phyloP scores from a whole-genome alignment of 2,329 filamentous ascomycete species.

The Pseudogymnoascus sp. region DNA sequence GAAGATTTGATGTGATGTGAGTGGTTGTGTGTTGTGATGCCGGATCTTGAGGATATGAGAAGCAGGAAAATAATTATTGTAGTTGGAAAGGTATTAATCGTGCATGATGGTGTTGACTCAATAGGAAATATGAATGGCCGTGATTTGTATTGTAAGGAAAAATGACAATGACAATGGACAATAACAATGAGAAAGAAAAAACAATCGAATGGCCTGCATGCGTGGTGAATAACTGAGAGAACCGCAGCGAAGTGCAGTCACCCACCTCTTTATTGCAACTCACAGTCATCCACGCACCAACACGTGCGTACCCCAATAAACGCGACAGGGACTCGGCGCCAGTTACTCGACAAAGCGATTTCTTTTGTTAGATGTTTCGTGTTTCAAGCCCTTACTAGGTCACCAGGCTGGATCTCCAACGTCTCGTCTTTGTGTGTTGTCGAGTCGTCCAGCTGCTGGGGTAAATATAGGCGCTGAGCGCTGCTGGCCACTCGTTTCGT shows the following conservation, averaged over 20 bases:
- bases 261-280: not conserved
- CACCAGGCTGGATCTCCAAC: not conserved
- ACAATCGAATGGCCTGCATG: not conserved
- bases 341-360: not conserved
- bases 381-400: not conserved
- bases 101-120: not conserved
- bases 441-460: not conserved
- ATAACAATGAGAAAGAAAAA: slow-evolving; percentile 6
- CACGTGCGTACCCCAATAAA: not conserved
- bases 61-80: not conserved
- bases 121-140: not conserved
- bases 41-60: not conserved
- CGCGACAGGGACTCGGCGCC: not conserved
- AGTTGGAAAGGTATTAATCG: not conserved
- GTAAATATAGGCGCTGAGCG: not conserved
- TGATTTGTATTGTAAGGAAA: not conserved
- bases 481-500: not conserved
- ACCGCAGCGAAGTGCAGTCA: not conserved
- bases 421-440: not conserved
- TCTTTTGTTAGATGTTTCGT: not conserved
- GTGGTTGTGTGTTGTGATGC: slow-evolving; percentile 6
- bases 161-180: not conserved
- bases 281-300: not conserved
- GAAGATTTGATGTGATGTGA: slow-evolving; percentile 8
- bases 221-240: not conserved